Evolutionary conservation across 176 grass and related monocot genomes (phyloP).

Genomic region (Lolium rigidum): DNA sequence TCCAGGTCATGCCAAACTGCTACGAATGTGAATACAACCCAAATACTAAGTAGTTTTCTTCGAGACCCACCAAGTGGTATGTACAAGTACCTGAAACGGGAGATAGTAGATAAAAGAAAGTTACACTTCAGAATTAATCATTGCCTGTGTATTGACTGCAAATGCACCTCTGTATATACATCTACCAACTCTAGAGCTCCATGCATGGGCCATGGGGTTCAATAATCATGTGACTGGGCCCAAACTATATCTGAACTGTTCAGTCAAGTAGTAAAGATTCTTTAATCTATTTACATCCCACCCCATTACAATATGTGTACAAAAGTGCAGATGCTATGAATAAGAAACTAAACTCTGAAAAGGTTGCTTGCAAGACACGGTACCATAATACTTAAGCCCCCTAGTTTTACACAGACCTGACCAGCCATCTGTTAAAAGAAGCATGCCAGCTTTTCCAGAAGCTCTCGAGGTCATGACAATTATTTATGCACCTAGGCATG

Average conservation of each 20-base stretch:
- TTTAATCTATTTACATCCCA: neutral
- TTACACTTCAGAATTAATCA: neutral
- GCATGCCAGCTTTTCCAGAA: constrained; percentile 99
- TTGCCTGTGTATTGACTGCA: constrained; percentile 1
- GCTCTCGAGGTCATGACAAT: constrained; percentile 91
- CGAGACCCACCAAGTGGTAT: constrained; percentile 95
- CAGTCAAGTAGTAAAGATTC: neutral
- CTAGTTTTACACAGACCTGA: constrained; percentile 57
- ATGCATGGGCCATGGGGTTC: constrained; percentile 15
- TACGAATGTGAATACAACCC: constrained; percentile 98
- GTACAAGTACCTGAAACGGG: constrained; percentile 75
- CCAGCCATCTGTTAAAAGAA: constrained; percentile 97
- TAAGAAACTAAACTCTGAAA: neutral
- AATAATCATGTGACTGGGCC: constrained; percentile 20
- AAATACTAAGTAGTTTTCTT: constrained; percentile 92
- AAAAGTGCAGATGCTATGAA: constrained; percentile 15
- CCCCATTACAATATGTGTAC: neutral
- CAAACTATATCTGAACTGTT: constrained; percentile 8
- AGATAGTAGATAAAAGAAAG: constrained; percentile 35
- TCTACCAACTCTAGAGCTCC: constrained; percentile 25
- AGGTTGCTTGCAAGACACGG: neutral
- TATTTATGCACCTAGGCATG: constrained; percentile 96
- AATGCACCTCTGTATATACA: constrained; percentile 24
- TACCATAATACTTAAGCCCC: constrained; percentile 37
- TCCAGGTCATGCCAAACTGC: constrained; percentile 97